Conservation (phyloP, 192 early-diverging fungal species). For the Diversispora eburnea region DNA sequence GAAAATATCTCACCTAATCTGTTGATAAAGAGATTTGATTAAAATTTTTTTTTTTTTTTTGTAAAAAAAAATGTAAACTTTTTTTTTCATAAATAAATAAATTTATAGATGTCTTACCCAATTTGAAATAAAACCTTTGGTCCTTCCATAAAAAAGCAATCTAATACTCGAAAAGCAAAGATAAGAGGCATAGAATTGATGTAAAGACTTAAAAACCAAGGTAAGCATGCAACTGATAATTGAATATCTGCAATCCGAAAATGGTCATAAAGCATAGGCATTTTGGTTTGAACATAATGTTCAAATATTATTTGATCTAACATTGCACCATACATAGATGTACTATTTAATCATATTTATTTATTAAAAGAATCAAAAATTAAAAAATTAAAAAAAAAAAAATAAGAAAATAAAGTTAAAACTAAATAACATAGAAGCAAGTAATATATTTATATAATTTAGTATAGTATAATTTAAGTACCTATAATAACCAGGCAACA, state of each 20-base stretch:
- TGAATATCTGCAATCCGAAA: conserved; percentile 89
- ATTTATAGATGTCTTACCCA: conserved; percentile 47
- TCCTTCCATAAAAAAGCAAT: conserved; percentile 98
- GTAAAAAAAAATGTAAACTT: conserved; percentile 1
- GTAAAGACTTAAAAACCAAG: conserved; percentile 96
- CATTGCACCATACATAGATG: conserved; percentile 96
- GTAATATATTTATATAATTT: background rate
- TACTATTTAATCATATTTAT: conserved; percentile 41
- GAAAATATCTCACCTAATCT: conserved; percentile 26
- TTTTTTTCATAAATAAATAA: too few relatives aligned
- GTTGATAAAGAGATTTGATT: background rate
- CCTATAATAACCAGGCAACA: conserved; percentile 93
- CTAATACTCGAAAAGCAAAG: conserved; percentile 84
- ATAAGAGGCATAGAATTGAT: conserved; percentile 94
- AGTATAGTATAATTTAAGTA: background rate
- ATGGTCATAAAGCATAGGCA: conserved; percentile 84
- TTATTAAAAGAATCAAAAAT: background rate
- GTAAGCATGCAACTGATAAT: conserved; percentile 92
- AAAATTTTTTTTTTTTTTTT: background rate
- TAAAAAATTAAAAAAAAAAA: background rate
- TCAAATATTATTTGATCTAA: conserved; percentile 96
- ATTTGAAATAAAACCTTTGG: conserved; percentile 95
- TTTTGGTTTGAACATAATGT: conserved; percentile 78
- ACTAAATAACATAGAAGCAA: background rate
- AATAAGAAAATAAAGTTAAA: background rate